Evolutionary conservation across 169 alveolate species (phyloP), one percentile per base, ranked within the genome.

Genomic region (Babesia bigemina): DNA sequence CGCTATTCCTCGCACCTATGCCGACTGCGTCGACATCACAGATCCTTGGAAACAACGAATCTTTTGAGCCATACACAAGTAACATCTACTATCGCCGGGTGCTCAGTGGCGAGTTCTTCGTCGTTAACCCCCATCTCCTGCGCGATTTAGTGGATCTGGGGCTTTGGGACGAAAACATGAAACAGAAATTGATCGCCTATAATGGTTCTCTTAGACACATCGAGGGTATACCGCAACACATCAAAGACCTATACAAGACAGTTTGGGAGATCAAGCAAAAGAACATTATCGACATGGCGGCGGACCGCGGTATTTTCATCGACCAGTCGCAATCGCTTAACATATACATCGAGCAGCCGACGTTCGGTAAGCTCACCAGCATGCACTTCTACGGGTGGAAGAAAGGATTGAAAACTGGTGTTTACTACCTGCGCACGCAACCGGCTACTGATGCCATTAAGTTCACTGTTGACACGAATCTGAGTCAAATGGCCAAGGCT

Each of bases 311-410:
- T 26, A 95, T 96, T 36, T 96, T 92, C 79, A 94, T 95, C 58
- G 97, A 96, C 63, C 93, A 95, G 89, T 95, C 99, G 24, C 98
- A 98, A 76, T 95, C 99, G 57, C 87, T 97, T 61, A 98, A 98
- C 86, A 95, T 98, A 44, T 95, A 96, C 86, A 93, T 98, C 93
- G 95, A 91, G 57, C 96, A 97, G 71, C 99, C 99, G 26, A 94
- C 95, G 21, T 95, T 90, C 85, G 97, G 98, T 61, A 96, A 96
- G 86, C 93, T 98, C 69, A 93, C 99, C 49, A 94, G 99, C 33
- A 96, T 97, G 99, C 99, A 97, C 86, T 97, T 98, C 85, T 96
- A 98, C 84, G 99, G 98, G 45, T 97, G 99, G 99, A 93, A 94
- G 72, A 91, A 92, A 53, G 99, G 99, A 7, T 92, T 97, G 39